Evolutionary conservation across 331 rosid species (phyloP).

Genomic region (Saraca asoca): DNA sequence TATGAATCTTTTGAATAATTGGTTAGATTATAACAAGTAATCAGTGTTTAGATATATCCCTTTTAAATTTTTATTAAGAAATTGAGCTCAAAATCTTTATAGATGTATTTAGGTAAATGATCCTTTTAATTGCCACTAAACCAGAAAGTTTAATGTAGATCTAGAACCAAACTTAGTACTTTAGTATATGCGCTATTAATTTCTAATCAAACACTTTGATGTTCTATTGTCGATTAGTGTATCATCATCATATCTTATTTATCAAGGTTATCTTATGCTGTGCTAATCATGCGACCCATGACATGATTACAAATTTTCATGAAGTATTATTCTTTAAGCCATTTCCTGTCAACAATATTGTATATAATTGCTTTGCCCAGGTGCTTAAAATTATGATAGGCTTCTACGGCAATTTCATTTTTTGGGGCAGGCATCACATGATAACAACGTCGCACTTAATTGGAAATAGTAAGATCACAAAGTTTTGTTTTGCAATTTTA

Average conservation of each 20-base stretch:
- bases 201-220: background rate
- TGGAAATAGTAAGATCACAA: background rate
- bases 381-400: background rate
- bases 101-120: no score
- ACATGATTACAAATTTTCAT: background rate
- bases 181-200: no score
- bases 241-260: no score
- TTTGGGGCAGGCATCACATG: background rate
- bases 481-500: background rate
- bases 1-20: no score
- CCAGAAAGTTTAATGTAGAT: no score
- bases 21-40: no score
- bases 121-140: no score
- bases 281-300: conserved; percentile 14
- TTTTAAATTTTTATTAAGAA: no score
- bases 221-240: background rate
- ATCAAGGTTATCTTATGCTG: background rate
- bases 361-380: background rate
- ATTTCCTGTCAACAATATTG: no score
- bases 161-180: no score
- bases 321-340: conserved; percentile 6
- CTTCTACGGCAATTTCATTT: conserved; percentile 17
- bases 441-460: background rate
- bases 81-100: no score
- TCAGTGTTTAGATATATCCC: no score